Evolutionary conservation across 1,284 basidiomycete genomes (phyloP).

Genomic region (Leccinum solheimii): DNA sequence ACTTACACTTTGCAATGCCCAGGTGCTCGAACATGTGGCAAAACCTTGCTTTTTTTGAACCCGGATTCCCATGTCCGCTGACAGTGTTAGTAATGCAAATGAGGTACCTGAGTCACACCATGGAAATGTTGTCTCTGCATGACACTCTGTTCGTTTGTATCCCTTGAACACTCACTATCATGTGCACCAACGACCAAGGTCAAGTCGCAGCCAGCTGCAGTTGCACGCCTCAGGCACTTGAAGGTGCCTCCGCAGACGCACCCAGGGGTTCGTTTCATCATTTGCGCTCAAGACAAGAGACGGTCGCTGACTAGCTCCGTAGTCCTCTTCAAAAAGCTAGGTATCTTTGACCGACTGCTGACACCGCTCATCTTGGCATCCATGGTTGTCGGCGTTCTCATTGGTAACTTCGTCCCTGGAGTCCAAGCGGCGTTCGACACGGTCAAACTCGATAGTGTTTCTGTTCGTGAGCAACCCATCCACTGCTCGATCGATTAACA

Average conservation of each 20-base stretch:
- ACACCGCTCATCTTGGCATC: conserved; percentile 71
- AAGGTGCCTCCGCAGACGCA: not conserved
- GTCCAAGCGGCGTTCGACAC: conserved; percentile 57
- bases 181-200: not conserved
- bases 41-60: too few species aligned
- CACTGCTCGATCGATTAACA: conserved; percentile 2
- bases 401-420: conserved; percentile 62
- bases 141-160: too few species aligned
- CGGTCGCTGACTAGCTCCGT: not conserved
- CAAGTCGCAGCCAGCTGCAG: not conserved
- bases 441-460: conserved; percentile 54
- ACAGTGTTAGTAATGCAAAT: too few species aligned
- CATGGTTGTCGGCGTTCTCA: conserved; percentile 81
- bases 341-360: conserved; percentile 66
- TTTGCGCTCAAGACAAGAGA: not conserved
- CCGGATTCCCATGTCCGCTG: too few species aligned
- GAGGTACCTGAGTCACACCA: too few species aligned
- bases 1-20: too few species aligned
- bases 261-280: conserved; percentile 9
- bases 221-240: not conserved
- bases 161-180: not conserved
- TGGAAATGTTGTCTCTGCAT: too few species aligned
- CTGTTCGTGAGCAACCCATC: conserved; percentile 52
- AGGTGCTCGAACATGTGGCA: too few species aligned
- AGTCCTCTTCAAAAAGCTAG: conserved; percentile 49